Evolutionary conservation across 495 filamentous ascomycete genomes (phyloP).

Genomic region (Neohortaea acidophila): DNA sequence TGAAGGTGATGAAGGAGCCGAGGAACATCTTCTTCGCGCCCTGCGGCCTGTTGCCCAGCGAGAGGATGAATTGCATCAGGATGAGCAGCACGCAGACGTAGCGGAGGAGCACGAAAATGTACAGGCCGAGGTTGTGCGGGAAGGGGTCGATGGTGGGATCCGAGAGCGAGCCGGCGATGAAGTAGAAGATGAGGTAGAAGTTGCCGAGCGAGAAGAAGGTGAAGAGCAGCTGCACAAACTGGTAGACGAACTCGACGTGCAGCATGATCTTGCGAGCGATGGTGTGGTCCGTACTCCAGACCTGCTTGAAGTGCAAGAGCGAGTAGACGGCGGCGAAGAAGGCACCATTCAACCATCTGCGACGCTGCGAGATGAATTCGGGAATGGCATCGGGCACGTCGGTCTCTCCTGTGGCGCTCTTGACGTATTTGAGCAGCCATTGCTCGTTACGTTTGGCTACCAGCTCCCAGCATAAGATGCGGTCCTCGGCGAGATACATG

Average conservation of each 20-base stretch:
- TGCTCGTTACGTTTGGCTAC: constrained; percentile 88
- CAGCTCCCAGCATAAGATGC: constrained; percentile 97
- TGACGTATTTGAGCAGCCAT: constrained; percentile 97
- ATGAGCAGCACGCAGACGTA: constrained; percentile 79
- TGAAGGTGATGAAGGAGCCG: constrained; percentile 69
- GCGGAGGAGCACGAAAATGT: constrained; percentile 73
- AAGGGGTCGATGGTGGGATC: constrained; percentile 77
- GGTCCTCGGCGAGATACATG: constrained; percentile 97
- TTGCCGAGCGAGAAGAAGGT: constrained; percentile 97
- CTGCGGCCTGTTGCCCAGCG: constrained; percentile 96
- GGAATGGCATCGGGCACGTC: constrained; percentile 83
- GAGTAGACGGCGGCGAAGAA: constrained; percentile 99
- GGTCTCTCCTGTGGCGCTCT: constrained; percentile 86
- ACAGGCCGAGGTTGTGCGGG: constrained; percentile 63
- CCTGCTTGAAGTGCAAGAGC: constrained; percentile 80
- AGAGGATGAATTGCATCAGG: constrained; percentile 89
- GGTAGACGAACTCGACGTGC: constrained; percentile 93
- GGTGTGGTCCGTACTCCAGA: constrained; percentile 91
- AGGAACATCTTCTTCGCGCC: constrained; percentile 89
- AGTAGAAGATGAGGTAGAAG: constrained; percentile 98
- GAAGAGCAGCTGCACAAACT: constrained; percentile 78
- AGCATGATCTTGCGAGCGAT: constrained; percentile 75
- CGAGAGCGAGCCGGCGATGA: constrained; percentile 86
- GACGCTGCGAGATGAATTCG: constrained; percentile 90
- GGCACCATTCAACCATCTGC: constrained; percentile 95